These are phyloP conservation scores for Agrocybe praecox DNA, from an alignment of 768 basidiomycete genomes.

Conservation along the genomic window DNA sequence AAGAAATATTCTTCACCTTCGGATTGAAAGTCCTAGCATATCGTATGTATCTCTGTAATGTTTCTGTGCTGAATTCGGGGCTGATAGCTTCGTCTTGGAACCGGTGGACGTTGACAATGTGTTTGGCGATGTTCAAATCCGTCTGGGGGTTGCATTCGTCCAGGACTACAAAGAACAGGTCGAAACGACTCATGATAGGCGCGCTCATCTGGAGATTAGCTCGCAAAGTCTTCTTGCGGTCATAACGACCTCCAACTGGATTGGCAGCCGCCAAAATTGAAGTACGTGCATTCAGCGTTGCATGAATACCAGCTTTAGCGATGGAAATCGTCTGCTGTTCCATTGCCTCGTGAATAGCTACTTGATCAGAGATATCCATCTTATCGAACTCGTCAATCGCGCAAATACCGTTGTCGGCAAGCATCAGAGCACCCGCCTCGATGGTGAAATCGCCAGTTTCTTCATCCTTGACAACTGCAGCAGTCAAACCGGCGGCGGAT, in stretches of 20 bases:
- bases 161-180: conserved; percentile 96
- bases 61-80: conserved; percentile 97
- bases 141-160: conserved; percentile 95
- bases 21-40: conserved; percentile 98
- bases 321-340: conserved; percentile 99
- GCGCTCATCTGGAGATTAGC: conserved; percentile 97
- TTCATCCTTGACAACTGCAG: conserved; percentile 97
- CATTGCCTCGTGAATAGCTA: conserved; percentile 99
- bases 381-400: conserved; percentile 99
- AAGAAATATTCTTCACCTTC: conserved; percentile 57
- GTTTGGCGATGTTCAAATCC: conserved; percentile 91
- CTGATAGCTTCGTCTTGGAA: conserved; percentile 94
- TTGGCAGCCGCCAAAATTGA: conserved; percentile 98
- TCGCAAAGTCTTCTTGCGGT: conserved; percentile 88
- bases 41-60: conserved; percentile 93
- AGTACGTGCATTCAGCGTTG: conserved; percentile 96
- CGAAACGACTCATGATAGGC: conserved; percentile 99
- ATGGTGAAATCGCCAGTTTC: conserved; percentile 99
- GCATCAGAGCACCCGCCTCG: conserved; percentile 98
- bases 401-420: conserved; percentile 99
- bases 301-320: conserved; percentile 98
- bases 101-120: conserved; percentile 97
- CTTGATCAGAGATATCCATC: conserved; percentile 98
- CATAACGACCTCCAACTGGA: conserved; percentile 95
- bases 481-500: conserved; percentile 97